A percentile compares a stretch with the other conserved stretches of the same genome.
Conservation (phyloP, 2,329 filamentous ascomycete genomes). For the Podosphaera aphanis region DNA sequence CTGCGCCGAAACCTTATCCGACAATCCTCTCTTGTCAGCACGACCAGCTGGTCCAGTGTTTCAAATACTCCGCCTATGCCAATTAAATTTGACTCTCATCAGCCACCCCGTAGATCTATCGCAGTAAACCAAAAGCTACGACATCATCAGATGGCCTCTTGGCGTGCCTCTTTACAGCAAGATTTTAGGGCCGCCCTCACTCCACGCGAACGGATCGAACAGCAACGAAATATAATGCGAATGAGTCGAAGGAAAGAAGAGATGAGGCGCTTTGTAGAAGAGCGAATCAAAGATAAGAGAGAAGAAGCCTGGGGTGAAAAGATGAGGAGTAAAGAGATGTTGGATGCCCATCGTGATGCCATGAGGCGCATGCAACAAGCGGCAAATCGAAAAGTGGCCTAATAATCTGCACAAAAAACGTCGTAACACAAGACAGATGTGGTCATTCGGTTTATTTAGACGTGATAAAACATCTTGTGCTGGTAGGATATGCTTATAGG, state of each 20-base stretch:
- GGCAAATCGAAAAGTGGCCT: slow-evolving; percentile 6
- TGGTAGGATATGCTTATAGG: no score
- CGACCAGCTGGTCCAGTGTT: not conserved
- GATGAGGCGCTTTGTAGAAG: slow-evolving; percentile 31
- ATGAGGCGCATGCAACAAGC: slow-evolving; percentile 51
- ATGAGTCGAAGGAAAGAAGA: slow-evolving; percentile 31
- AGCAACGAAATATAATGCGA: slow-evolving; percentile 31
- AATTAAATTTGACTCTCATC: slow-evolving; percentile 28
- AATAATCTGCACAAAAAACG: no score
- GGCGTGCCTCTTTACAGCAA: slow-evolving; percentile 40
- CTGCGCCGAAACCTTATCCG: slow-evolving; percentile 38
- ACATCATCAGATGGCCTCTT: slow-evolving; percentile 38
- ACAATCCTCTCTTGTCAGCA: slow-evolving; percentile 11
- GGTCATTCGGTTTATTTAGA: no score
- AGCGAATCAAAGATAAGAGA: slow-evolving; percentile 30
- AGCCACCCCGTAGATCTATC: slow-evolving; percentile 25
- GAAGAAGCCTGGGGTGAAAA: slow-evolving; percentile 46
- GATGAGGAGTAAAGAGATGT: slow-evolving; percentile 54
- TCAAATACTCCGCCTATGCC: slow-evolving; percentile 12
- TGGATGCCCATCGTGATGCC: slow-evolving; percentile 55
- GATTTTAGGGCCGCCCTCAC: slow-evolving; percentile 26
- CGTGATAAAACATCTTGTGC: no score
- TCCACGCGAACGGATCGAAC: slow-evolving; percentile 22
- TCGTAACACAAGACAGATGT: no score
- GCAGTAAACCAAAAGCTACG: slow-evolving; percentile 22